phyloP scores from a whole-genome alignment of 1,284 basidiomycete species.

The Leccinum griseonigrum region DNA sequence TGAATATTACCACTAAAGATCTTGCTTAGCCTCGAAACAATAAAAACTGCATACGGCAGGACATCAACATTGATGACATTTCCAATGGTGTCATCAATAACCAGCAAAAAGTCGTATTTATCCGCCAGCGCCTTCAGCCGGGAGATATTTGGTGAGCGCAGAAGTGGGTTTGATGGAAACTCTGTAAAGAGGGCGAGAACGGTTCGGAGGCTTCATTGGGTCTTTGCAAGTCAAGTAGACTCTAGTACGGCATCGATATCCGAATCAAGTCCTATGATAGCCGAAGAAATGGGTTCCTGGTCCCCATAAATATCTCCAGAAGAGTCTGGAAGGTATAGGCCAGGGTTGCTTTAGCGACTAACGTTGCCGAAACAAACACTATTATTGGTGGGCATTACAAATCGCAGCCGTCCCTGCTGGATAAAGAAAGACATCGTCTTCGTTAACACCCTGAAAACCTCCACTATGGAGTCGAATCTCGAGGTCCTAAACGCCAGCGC shows the following conservation, averaged over 20 bases:
- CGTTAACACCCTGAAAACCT: conserved; percentile 26
- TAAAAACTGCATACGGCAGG: conserved; percentile 85
- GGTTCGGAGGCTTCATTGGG: conserved; percentile 44
- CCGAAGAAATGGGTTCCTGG: conserved; percentile 93
- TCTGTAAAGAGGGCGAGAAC: conserved; percentile 77
- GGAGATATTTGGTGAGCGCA: conserved; percentile 79
- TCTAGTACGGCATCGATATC: conserved; percentile 71
- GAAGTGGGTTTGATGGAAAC: conserved; percentile 92
- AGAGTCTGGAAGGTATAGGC: no score
- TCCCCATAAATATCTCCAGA: conserved; percentile 87
- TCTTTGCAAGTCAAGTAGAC: conserved; percentile 46
- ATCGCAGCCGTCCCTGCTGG: conserved; percentile 93
- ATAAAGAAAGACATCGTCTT: conserved; percentile 87
- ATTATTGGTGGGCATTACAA: conserved; percentile 89
- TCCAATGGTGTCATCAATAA: conserved; percentile 95
- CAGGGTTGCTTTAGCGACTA: conserved; percentile 6
- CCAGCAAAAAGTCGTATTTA: conserved; percentile 84
- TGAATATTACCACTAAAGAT: conserved; percentile 75
- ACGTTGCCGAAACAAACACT: conserved; percentile 77
- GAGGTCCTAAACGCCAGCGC: conserved; percentile 46
- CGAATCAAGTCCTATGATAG: conserved; percentile 59
- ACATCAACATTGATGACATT: conserved; percentile 97
- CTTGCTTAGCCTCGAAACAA: conserved; percentile 92
- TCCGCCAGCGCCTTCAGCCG: conserved; percentile 83
- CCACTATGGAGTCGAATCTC: conserved; percentile 14